Percentiles rank a stretch among this genome's conserved stretches.
Evolutionary conservation across 257 asterid genomes (phyloP).

Genomic region (Primulina huaijiensis): DNA sequence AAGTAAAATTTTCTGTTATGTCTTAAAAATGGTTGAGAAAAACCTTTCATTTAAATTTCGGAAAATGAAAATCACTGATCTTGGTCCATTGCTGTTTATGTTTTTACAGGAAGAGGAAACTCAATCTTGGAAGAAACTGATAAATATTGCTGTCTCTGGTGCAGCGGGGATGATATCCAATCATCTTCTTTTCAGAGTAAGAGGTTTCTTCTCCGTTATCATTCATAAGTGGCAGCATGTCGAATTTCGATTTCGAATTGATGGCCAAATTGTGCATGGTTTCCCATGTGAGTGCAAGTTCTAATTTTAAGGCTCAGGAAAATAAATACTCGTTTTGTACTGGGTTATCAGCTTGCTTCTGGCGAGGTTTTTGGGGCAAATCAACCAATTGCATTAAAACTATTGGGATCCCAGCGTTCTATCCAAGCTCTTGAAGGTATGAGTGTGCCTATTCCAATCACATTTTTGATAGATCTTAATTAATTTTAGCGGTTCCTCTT

Average conservation of each 20-base stretch:
- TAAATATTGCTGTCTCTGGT: slow-evolving; percentile 83
- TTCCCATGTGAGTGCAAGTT: not conserved
- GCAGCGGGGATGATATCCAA: slow-evolving; percentile 99
- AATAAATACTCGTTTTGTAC: slow-evolving; percentile 16
- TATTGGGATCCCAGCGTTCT: slow-evolving; percentile 92
- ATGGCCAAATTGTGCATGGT: slow-evolving; percentile 80
- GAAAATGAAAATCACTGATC: not conserved
- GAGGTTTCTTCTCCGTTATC: not conserved
- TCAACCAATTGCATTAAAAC: slow-evolving; percentile 82
- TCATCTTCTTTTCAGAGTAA: slow-evolving; percentile 94
- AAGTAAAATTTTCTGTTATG: not conserved
- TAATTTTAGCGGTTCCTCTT: not conserved
- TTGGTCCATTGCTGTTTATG: slow-evolving; percentile 21
- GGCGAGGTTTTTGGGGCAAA: slow-evolving; percentile 92
- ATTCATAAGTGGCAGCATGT: not conserved
- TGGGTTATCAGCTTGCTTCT: slow-evolving; percentile 34
- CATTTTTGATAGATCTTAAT: not conserved
- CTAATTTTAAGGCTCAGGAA: not conserved
- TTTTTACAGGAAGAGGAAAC: slow-evolving; percentile 85
- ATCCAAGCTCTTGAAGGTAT: slow-evolving; percentile 95
- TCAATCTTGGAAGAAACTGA: slow-evolving; percentile 82
- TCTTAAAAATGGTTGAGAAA: slow-evolving; percentile 22
- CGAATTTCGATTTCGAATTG: slow-evolving; percentile 38
- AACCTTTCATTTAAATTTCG: slow-evolving; percentile 10
- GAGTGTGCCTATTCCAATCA: not conserved